Evolutionary conservation across 2,329 filamentous ascomycete genomes (phyloP), one percentile per base, ranked within the genome.

Genomic region (Neonectria magnoliae): DNA sequence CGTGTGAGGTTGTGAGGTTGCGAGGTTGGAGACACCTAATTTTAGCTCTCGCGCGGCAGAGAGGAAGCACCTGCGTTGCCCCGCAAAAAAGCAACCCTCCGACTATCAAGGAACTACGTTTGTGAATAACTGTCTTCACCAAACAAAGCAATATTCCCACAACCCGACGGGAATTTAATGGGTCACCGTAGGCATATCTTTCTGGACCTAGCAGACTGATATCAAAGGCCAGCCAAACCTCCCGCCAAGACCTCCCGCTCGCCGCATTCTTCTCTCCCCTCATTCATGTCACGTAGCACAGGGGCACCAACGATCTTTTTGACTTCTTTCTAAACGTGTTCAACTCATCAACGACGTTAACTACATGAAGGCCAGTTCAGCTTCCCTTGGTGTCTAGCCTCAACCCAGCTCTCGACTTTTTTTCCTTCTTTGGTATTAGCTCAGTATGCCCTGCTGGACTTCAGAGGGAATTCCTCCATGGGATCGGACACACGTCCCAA

Each of bases 271-370:
- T 36, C 16, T 42, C 52, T 16, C 20, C 18, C 33, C 36, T 18
- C 41, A 14, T 31, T 44, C 36, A 38, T 38, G 16, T 29, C 36
- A 57, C 45, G 20, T 16, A n/a, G 36, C 16, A 48, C 14, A 51
- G 27, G 33, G 31, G 57, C n/a, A 47, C 47, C 18, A 52, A 25
- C 25, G 4, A 16, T 50, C 27, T 29, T 60, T 58, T 72, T 57
- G 66, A 72, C 61, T 69, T 76, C 68, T 73, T 76, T 78, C 73
- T 76, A 65, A 77, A 76, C 63, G 64, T 75, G 73, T 75, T 77
- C 73, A 79, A 79, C 76, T 81, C 76, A 81, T 80, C 73, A 71
- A 70, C 77, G 77, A 78, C 79, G 76, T 79, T 79, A 78, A 81
- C 80, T 81, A 82, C 77, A 82, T 75, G 76, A 78, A 78, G 76